A percentile compares a stretch with the other conserved stretches of the same genome.
Evolutionary conservation across 2,329 filamentous ascomycete genomes (phyloP).

Genomic region (Trichoderma lentiforme): DNA sequence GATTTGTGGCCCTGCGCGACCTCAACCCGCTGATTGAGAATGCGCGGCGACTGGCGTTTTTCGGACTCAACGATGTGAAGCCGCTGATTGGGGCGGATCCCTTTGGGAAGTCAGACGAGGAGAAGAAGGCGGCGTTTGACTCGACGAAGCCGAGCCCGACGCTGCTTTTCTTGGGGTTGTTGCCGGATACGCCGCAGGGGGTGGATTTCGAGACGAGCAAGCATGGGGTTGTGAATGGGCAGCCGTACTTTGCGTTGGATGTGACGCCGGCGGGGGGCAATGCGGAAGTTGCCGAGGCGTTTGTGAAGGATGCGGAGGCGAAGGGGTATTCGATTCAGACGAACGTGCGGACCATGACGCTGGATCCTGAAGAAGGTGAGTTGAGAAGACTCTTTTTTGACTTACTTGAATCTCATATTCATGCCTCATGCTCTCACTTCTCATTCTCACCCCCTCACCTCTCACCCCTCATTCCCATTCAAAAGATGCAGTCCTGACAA

Average conservation of each 20-base stretch:
- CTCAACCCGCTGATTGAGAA: slow-evolving; percentile 66
- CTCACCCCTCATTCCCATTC: background rate
- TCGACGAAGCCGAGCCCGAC: slow-evolving; percentile 65
- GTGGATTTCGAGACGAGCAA: slow-evolving; percentile 26
- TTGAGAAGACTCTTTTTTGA: background rate
- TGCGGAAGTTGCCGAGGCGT: slow-evolving; percentile 57
- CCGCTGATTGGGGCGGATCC: slow-evolving; percentile 67
- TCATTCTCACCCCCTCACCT: background rate
- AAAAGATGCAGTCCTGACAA: background rate
- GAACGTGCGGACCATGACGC: slow-evolving; percentile 60
- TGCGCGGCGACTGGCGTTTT: slow-evolving; percentile 62
- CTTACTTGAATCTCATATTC: background rate
- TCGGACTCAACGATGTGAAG: slow-evolving; percentile 65
- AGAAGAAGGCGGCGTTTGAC: slow-evolving; percentile 70
- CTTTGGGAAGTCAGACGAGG: slow-evolving; percentile 68
- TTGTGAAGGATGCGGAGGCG: slow-evolving; percentile 40
- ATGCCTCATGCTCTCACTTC: background rate
- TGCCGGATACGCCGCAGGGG: slow-evolving; percentile 58
- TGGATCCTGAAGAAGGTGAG: slow-evolving; percentile 60
- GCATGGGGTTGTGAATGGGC: slow-evolving; percentile 70
- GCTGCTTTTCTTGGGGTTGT: slow-evolving; percentile 80
- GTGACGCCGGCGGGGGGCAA: slow-evolving; percentile 68
- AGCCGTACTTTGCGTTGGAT: slow-evolving; percentile 87
- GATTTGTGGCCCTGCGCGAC: slow-evolving; percentile 75
- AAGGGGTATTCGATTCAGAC: slow-evolving; percentile 64